Evolutionary conservation across 495 filamentous ascomycete species (phyloP), one percentile per base, ranked within the genome.

Genomic region (Penicillium atrosanguineum): DNA sequence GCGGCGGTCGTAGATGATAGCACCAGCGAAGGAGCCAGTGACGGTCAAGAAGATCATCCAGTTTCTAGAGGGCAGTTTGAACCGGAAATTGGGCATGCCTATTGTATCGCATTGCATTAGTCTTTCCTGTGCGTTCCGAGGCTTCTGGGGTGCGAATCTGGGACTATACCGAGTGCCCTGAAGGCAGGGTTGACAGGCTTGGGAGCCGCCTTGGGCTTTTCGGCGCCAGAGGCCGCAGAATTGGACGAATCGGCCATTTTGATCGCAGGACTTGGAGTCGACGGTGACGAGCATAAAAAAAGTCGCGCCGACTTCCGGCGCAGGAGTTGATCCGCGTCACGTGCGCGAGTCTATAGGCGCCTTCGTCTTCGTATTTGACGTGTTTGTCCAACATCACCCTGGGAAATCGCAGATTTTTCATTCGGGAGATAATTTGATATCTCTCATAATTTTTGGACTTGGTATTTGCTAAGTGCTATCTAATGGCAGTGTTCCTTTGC

Each of bases 21-120:
- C 86, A 7, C 79, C 84, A 0, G 87, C 84, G 59, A 96, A 87
- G 31, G 88, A 84, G 26, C 85, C 84, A 14, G 86, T 86, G 56
- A 97, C 69, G 16, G 87, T 74, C 63, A 93, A 78, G 75, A 99
- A 97, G 59, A 99, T 97, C 73, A 89, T 82, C 94, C 94, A 99
- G 65, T 97, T 97, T 25, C 95, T 86, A 12, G 94, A 99, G 18
- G 94, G 94, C 9, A 99, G 84, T 74, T 87, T 91, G 61, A 87
- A 78, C 15, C 87, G 85, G 53, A 95, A 78, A 48, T 82, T 86
- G 21, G 92, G 91, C 52, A 97, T 74, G 31, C 84, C 83, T 86
- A 26, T 47, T 37, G 18, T n/a, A 41, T 28, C 26, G 42, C 37
- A 48, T 31, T 26, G 26, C 31, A 46, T 61, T 57, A 62, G 55